phyloP scores from a whole-genome alignment of 208 protist species.

The Wallacemonas collosoma region DNA sequence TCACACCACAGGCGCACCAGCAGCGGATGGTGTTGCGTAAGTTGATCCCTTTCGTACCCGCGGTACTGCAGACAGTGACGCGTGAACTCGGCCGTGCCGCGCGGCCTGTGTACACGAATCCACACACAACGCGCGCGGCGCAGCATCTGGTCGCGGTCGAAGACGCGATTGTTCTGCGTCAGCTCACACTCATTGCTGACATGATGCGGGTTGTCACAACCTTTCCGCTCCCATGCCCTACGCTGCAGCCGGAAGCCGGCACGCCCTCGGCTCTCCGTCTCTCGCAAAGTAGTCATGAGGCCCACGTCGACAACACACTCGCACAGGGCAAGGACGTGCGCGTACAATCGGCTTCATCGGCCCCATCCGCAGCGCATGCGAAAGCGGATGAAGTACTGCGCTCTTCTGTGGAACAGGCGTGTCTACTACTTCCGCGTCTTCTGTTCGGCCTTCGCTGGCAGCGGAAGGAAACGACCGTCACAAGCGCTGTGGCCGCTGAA shows the following conservation, averaged over 20 bases:
- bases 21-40: constrained; percentile 22
- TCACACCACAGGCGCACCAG: constrained; percentile 5
- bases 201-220: constrained; percentile 11
- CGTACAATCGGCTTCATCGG: background rate
- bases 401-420: constrained; percentile 26
- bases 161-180: constrained; percentile 21
- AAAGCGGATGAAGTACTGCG: constrained; percentile 5
- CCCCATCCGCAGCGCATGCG: background rate
- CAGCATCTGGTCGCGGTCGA: background rate
- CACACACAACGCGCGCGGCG: background rate
- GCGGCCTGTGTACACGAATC: background rate
- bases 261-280: background rate
- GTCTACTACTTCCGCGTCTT: constrained; percentile 32
- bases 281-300: too few relatives aligned
- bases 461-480: background rate
- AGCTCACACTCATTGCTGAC: constrained; percentile 27
- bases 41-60: constrained; percentile 25
- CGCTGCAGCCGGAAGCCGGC: background rate
- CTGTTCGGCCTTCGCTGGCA: constrained; percentile 42
- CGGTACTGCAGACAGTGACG: constrained; percentile 26
- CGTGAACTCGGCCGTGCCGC: background rate
- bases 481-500: background rate
- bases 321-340: background rate
- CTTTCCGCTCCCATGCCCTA: constrained; percentile 6
- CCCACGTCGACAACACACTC: background rate